Base-by-base conservation (phyloP, 345 rosid species). In the Salix arbutifolia region DNA sequence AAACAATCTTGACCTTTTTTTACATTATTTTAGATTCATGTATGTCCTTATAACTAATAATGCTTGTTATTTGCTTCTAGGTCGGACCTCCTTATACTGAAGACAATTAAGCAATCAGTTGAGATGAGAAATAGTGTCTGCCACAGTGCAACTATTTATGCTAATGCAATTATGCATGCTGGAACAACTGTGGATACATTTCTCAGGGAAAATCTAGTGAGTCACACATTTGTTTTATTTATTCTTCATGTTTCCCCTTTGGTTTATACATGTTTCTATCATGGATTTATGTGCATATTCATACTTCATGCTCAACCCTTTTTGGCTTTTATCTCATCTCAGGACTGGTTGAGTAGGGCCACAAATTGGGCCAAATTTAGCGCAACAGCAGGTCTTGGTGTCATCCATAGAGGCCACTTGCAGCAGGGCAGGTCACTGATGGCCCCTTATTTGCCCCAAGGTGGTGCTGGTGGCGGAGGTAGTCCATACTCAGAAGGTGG, bases 261-360 rank as follows among this genome's bases (percentile, higher is more conserved):
- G 46, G 33, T 61, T 16, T 44, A 31, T 68, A 37, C 74, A 18
- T 78, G 74, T 58, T 65, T 28, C 13, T 38, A 7, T 16, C 18
- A 3, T 19, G 31, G 23, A 58, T 64, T 62, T 40, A 26, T 30
- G 17, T 40, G 21, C 8, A 65, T 28, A 21, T 3, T 46, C 26
- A 35, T 50, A 46, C 30, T 18, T 21, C 70, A 28, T 72, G 44
- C 19, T 75, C 79, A 40, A 25, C 23, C 35, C n/a, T 44, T 80
- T 30, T 73, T 76, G 33, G 12, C 67, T 74, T 67, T 21, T 74
- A 58, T 77, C 18, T 33, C 73, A 70, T 75, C 33, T 78, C 90
- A 96, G 99, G 99, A 96, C 79, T 96, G 99, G 99, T 81, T 96
- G 86, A 92, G 98, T 86, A 92, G 98, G 84, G 99, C 98, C 53